A percentile compares a stretch with the other conserved stretches of the same genome.
Evolutionary conservation across 441 rosid genomes (phyloP).

Genomic region (Viola pubescens): DNA sequence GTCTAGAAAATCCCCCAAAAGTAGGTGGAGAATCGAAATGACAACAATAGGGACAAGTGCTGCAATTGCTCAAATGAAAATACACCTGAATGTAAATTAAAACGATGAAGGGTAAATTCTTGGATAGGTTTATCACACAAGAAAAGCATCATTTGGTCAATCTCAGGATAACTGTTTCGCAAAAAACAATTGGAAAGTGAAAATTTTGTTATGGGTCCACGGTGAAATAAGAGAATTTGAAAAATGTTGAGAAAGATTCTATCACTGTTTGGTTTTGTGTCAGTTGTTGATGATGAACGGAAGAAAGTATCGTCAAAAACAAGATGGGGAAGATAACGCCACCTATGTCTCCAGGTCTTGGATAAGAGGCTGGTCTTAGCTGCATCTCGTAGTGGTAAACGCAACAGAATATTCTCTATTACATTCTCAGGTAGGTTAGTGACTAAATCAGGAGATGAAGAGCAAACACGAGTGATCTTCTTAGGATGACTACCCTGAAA

Average conservation of each 20-base stretch:
- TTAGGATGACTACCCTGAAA: no score
- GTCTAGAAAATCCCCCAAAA: neutral
- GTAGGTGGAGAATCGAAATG: neutral
- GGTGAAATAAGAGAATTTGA: neutral
- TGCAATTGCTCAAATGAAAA: neutral
- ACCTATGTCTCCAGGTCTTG: neutral
- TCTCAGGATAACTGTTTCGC: neutral
- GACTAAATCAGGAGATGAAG: neutral
- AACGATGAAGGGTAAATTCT: neutral
- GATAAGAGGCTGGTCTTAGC: constrained; percentile 9
- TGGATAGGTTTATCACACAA: neutral
- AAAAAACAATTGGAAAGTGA: neutral
- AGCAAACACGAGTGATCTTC: no score
- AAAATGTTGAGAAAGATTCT: neutral
- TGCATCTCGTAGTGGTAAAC: no score
- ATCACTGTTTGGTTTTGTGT: neutral
- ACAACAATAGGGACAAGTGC: neutral
- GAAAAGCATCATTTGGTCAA: no score
- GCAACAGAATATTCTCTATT: neutral
- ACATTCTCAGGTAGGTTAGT: neutral
- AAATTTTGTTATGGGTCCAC: neutral
- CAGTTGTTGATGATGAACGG: neutral
- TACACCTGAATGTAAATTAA: neutral
- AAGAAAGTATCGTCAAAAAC: neutral
- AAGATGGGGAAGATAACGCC: constrained; percentile 7